Percentiles rank a stretch among this genome's conserved stretches.
Evolutionary conservation across 306 rosid genomes (phyloP).

Genomic region (Arachis stenosperma): DNA sequence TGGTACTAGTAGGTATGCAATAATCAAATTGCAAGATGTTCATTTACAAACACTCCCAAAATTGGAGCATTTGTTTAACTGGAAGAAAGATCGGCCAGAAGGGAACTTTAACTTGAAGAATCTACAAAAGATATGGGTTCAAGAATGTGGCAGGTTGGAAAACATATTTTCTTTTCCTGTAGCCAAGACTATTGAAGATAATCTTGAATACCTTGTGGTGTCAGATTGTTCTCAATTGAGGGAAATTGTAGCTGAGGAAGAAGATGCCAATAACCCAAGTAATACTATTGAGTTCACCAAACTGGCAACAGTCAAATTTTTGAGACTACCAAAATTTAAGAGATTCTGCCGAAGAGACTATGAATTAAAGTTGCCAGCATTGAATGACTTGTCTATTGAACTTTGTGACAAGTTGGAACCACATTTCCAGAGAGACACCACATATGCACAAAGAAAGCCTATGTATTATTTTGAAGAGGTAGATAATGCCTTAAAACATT

Average conservation of each 20-base stretch:
- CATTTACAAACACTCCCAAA: not conserved
- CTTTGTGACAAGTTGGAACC: slow-evolving; percentile 2
- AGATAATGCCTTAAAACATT: not conserved
- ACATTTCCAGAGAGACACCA: not conserved
- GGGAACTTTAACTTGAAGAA: not conserved
- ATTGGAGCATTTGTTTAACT: slow-evolving; percentile 35
- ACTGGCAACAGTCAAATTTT: not conserved
- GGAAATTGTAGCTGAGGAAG: slow-evolving; percentile 1
- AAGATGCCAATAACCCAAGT: not conserved
- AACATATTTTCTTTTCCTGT: slow-evolving; percentile 32
- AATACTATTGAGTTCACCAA: not conserved
- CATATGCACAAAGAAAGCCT: not conserved
- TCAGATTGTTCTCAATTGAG: not conserved
- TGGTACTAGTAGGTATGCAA: no score
- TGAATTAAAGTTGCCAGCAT: not conserved
- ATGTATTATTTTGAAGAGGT: slow-evolving; percentile 5
- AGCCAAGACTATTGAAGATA: not conserved
- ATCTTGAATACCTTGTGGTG: not conserved
- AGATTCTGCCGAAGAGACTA: not conserved
- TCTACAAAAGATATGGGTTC: not conserved
- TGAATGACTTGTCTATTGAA: not conserved
- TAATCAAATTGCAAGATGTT: not conserved
- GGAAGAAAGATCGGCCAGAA: slow-evolving; percentile 1
- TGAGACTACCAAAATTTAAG: not conserved
- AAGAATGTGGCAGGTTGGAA: not conserved